A percentile compares a stretch with the other conserved stretches of the same genome.
These are phyloP conservation scores for Rhizophora apiculata DNA, from an alignment of 345 rosid genomes.

Conservation along the genomic window DNA sequence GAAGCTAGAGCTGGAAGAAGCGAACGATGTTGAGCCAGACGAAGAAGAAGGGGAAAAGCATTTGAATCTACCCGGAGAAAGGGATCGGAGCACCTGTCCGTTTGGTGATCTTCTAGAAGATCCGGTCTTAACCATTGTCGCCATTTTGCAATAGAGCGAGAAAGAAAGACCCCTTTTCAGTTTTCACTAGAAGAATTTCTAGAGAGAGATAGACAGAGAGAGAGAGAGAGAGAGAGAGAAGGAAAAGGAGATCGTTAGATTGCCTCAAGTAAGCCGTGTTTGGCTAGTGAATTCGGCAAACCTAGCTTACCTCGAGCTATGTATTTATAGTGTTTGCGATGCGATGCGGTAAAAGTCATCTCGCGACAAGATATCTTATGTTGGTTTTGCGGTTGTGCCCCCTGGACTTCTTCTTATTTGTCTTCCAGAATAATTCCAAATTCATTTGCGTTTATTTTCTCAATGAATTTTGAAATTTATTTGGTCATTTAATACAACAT, in stretches of 20 bases:
- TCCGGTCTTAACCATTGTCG: slow-evolving; percentile 20
- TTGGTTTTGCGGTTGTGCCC: not conserved
- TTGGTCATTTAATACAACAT: too few species aligned
- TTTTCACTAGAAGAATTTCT: not conserved
- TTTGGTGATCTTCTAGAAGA: slow-evolving; percentile 39
- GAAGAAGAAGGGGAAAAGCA: slow-evolving; percentile 14
- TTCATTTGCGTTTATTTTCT: not conserved
- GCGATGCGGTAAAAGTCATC: not conserved
- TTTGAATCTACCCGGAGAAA: slow-evolving; percentile 43
- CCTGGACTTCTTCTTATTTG: not conserved
- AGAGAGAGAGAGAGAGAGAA: not conserved
- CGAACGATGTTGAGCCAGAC: slow-evolving; percentile 43
- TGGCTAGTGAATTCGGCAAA: slow-evolving; percentile 50
- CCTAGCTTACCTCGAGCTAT: slow-evolving; percentile 37
- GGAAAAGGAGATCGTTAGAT: not conserved
- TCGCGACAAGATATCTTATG: slow-evolving; percentile 6
- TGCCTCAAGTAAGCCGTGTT: slow-evolving; percentile 10
- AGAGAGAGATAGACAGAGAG: not conserved
- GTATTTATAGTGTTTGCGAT: slow-evolving; percentile 39
- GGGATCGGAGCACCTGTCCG: slow-evolving; percentile 38
- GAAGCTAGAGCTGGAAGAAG: slow-evolving; percentile 48
- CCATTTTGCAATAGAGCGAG: slow-evolving; percentile 39
- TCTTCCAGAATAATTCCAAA: not conserved
- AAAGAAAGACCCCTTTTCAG: not conserved
- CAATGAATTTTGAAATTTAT: too few species aligned